Evolutionary conservation across 2,329 filamentous ascomycete species (phyloP).

Genomic region (Scortechinia acanthostroma): DNA sequence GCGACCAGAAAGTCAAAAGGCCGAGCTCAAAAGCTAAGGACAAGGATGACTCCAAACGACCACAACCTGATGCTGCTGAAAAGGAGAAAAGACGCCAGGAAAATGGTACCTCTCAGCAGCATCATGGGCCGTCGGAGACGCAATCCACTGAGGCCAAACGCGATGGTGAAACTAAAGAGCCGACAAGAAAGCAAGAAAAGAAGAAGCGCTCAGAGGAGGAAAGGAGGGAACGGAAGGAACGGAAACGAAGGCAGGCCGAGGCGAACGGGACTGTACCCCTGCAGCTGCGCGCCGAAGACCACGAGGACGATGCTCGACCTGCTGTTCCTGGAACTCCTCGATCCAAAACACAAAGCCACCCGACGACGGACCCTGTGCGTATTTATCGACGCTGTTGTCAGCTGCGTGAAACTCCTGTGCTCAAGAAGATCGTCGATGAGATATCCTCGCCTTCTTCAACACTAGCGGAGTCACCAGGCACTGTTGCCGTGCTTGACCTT

Average conservation of each 20-base stretch:
- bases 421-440: slow-evolving; percentile 87
- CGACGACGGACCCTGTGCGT: slow-evolving; percentile 82
- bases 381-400: slow-evolving; percentile 95
- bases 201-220: slow-evolving; percentile 93
- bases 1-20: slow-evolving; percentile 24
- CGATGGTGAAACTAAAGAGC: slow-evolving; percentile 26
- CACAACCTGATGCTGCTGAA: slow-evolving; percentile 50
- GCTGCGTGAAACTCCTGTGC: slow-evolving; percentile 80
- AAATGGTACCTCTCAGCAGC: slow-evolving; percentile 13
- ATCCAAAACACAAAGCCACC: slow-evolving; percentile 52
- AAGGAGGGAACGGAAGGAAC: slow-evolving; percentile 83
- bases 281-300: slow-evolving; percentile 68
- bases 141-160: slow-evolving; percentile 21
- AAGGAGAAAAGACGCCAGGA: slow-evolving; percentile 28
- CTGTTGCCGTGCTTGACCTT: slow-evolving; percentile 75
- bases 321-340: slow-evolving; percentile 16
- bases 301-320: slow-evolving; percentile 42
- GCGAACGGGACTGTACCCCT: slow-evolving; percentile 81
- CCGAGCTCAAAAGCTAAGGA: slow-evolving; percentile 60
- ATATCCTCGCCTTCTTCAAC: slow-evolving; percentile 66
- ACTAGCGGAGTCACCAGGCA: slow-evolving; percentile 54
- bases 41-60: slow-evolving; percentile 69
- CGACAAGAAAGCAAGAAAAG: slow-evolving; percentile 80
- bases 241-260: slow-evolving; percentile 75
- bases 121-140: slow-evolving; percentile 7